These are phyloP conservation scores for Murraya paniculata DNA, from an alignment of 345 rosid species.

Conservation along the genomic window DNA sequence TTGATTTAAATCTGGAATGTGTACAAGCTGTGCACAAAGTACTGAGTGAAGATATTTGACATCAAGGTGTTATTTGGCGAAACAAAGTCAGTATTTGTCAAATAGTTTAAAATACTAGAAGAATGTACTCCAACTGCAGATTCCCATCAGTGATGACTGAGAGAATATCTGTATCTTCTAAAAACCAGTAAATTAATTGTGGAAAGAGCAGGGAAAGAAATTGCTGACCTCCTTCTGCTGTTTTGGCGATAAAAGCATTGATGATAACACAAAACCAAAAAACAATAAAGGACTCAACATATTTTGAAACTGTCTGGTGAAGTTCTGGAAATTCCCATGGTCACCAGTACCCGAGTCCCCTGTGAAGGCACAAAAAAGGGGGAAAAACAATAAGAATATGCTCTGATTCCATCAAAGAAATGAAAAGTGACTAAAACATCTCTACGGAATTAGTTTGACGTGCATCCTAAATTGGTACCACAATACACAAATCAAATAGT, in stretches of 20 bases:
- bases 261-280: conserved; percentile 18
- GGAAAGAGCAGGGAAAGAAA: not conserved
- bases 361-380: conserved; percentile 7
- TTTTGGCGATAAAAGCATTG: conserved; percentile 6
- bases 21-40: not conserved
- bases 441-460: not conserved
- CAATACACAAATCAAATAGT: not conserved
- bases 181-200: conserved; percentile 3
- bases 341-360: conserved; percentile 38
- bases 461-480: not conserved
- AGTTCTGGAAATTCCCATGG: conserved; percentile 26
- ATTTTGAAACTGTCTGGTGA: conserved; percentile 22
- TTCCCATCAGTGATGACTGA: not conserved
- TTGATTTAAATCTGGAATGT: not conserved
- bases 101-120: not conserved
- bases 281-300: conserved; percentile 20
- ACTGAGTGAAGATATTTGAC: not conserved
- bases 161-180: not conserved
- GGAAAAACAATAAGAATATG: not conserved
- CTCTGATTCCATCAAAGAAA: not conserved
- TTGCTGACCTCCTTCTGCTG: conserved; percentile 37
- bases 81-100: not conserved
- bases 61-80: not conserved
- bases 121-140: not conserved
- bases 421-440: not conserved